phyloP scores from a whole-genome alignment of 352 stramenopile genomes.

The Globisporangium recalcitrans region DNA sequence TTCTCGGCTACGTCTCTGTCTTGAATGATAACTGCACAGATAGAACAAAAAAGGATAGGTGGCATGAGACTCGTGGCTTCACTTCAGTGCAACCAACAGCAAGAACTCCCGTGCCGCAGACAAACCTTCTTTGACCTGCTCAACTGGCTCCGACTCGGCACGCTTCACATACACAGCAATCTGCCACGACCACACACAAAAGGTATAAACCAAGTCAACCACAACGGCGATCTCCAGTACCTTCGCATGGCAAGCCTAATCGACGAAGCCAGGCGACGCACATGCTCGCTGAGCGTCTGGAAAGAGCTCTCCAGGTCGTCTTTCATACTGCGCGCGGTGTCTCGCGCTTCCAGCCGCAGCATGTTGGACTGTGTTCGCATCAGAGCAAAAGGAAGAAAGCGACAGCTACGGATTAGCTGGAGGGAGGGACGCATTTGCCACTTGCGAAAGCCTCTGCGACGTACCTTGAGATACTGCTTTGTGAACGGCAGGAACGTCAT shows the following conservation, averaged over 20 bases:
- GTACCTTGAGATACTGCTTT: constrained; percentile 82
- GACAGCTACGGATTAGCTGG: not conserved
- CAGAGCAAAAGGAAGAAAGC: not conserved
- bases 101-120: not conserved
- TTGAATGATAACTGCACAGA: constrained; percentile 44
- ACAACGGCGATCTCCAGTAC: not conserved
- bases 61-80: not conserved
- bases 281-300: constrained; percentile 22
- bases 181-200: constrained; percentile 20
- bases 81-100: not conserved
- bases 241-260: not conserved
- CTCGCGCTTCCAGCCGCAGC: constrained; percentile 73
- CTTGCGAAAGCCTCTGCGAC: too few species aligned
- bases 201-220: not conserved
- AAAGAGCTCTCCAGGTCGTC: constrained; percentile 54
- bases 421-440: not conserved
- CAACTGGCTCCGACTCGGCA: constrained; percentile 26
- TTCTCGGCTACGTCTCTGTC: constrained; percentile 47
- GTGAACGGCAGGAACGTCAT: constrained; percentile 88
- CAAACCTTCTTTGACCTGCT: constrained; percentile 58
- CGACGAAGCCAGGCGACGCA: constrained; percentile 5
- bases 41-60: not conserved
- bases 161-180: constrained; percentile 37
- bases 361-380: constrained; percentile 72
- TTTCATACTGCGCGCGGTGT: constrained; percentile 47